Conservation (phyloP, 441 rosid species). For the Aleurites moluccanus region DNA sequence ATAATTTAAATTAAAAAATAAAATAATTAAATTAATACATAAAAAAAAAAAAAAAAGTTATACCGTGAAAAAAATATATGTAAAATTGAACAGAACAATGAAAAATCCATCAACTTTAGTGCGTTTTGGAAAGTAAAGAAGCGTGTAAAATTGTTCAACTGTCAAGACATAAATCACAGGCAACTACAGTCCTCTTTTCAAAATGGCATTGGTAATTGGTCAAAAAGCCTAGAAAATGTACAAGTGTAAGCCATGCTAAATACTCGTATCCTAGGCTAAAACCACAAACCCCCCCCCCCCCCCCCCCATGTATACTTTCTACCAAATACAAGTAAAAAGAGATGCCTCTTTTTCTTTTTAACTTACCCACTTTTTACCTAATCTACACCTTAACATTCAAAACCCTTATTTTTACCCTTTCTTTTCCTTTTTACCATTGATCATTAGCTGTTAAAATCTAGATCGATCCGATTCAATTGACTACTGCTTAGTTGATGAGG, state of each 20-base stretch:
- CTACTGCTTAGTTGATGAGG: constrained; percentile 1
- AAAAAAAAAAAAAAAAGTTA: no score
- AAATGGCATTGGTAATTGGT: constrained; percentile 31
- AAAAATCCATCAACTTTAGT: neutral
- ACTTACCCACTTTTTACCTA: neutral
- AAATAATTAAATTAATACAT: no score
- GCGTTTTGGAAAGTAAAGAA: neutral
- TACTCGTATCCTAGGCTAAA: neutral
- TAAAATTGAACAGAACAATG: neutral
- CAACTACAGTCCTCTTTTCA: constrained; percentile 16
- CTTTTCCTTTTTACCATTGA: neutral
- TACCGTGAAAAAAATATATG: no score
- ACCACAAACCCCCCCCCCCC: no score
- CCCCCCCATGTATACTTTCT: neutral
- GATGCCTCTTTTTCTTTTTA: neutral
- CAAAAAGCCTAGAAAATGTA: constrained; percentile 20
- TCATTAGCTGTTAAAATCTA: constrained; percentile 18
- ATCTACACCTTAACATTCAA: neutral
- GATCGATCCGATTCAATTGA: constrained; percentile 2
- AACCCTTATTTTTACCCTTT: neutral
- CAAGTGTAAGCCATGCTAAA: constrained; percentile 22
- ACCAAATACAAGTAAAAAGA: neutral
- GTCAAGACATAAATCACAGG: neutral
- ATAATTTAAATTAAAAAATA: no score
- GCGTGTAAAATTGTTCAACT: neutral